Evolutionary conservation across 768 basidiomycete species (phyloP).

Genomic region (Mycena kentingensis): DNA sequence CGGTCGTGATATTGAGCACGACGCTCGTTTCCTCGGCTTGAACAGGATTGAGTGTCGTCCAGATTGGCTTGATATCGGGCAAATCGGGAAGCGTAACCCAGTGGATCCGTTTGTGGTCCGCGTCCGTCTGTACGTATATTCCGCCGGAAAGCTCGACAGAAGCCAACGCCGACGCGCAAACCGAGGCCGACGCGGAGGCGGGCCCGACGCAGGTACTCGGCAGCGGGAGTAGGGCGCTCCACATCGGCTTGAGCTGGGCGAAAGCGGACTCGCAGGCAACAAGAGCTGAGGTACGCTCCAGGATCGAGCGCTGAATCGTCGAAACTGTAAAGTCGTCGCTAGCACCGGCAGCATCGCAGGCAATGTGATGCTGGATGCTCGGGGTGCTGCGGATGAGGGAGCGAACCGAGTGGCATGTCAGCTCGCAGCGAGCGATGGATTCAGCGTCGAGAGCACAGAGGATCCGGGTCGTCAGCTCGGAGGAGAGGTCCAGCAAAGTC

Average conservation of each 20-base stretch:
- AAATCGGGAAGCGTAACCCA: constrained; percentile 13
- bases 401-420: neutral
- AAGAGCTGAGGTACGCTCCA: constrained; percentile 9
- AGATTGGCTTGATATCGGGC: neutral
- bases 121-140: constrained; percentile 4
- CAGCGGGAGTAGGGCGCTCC: constrained; percentile 1
- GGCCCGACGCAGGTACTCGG: neutral
- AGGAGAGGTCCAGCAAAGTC: neutral
- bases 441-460: neutral
- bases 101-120: neutral
- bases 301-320: neutral
- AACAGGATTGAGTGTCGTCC: neutral
- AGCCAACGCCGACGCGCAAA: neutral
- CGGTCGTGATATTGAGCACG: constrained; percentile 17
- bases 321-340: neutral
- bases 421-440: neutral
- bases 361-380: constrained; percentile 6
- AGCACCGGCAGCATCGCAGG: neutral
- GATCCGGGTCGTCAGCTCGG: neutral
- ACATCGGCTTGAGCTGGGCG: neutral
- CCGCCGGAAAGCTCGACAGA: constrained; percentile 15
- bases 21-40: neutral
- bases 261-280: constrained; percentile 5
- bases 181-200: neutral
- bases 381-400: neutral